phyloP scores from a whole-genome alignment of 306 rosid species.

The Astragalus membranaceus region DNA sequence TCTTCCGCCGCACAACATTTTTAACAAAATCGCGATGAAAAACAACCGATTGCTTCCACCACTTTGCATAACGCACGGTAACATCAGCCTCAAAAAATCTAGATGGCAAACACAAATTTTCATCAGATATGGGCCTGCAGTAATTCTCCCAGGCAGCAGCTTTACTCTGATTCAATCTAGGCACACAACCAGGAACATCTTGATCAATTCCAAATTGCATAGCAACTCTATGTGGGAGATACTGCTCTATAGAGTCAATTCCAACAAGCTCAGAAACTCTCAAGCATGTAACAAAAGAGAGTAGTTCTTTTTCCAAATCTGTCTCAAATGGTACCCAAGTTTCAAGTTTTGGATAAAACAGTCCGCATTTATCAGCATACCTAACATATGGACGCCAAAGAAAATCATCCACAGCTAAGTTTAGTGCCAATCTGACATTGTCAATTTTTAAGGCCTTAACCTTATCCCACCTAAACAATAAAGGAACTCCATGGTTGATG shows the following conservation, averaged over 20 bases:
- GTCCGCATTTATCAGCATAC: neutral
- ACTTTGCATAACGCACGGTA: slow-evolving; percentile 17
- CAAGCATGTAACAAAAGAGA: slow-evolving; percentile 26
- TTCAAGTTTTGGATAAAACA: slow-evolving; percentile 26
- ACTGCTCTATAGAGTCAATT: slow-evolving; percentile 19
- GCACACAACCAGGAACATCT: slow-evolving; percentile 30
- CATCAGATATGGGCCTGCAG: slow-evolving; percentile 1
- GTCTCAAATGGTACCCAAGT: neutral
- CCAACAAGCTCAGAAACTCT: slow-evolving; percentile 42
- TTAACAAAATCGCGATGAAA: neutral
- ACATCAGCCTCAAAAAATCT: slow-evolving; percentile 28
- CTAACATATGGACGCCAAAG: slow-evolving; percentile 44
- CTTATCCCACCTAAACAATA: slow-evolving; percentile 34
- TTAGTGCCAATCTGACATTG: slow-evolving; percentile 28
- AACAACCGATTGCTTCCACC: slow-evolving; percentile 18
- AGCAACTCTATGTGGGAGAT: slow-evolving; percentile 50
- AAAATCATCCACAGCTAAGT: slow-evolving; percentile 25
- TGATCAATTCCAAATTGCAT: slow-evolving; percentile 66
- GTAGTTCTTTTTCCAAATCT: slow-evolving; percentile 9
- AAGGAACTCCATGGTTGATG: neutral
- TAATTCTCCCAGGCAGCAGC: slow-evolving; percentile 32
- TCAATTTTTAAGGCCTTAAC: slow-evolving; percentile 20
- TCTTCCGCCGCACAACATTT: neutral
- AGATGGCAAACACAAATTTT: slow-evolving; percentile 28
- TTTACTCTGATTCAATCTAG: neutral